phyloP scores from a whole-genome alignment of 768 basidiomycete species.

The Hortiboletus campestris region DNA sequence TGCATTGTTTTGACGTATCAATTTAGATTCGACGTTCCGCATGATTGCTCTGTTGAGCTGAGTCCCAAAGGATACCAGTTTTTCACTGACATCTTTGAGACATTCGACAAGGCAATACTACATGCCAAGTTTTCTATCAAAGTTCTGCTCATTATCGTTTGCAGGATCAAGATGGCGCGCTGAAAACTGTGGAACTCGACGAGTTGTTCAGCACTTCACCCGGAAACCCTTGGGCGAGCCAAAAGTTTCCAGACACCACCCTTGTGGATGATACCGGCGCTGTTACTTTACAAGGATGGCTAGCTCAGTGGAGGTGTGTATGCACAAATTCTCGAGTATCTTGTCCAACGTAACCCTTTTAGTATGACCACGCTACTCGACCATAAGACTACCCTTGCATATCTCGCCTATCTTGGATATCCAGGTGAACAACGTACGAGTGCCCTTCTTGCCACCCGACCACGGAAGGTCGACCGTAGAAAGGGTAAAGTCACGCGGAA shows the following conservation, averaged over 20 bases:
- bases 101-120: constrained; percentile 77
- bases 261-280: constrained; percentile 83
- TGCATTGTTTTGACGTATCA: constrained; percentile 12
- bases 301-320: constrained; percentile 94
- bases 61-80: constrained; percentile 95
- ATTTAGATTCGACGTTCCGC: constrained; percentile 84
- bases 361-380: constrained; percentile 99
- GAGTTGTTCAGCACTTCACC: constrained; percentile 93
- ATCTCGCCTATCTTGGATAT: constrained; percentile 94
- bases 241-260: constrained; percentile 89
- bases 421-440: constrained; percentile 74
- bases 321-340: constrained; percentile 1
- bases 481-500: constrained; percentile 88
- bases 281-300: constrained; percentile 96
- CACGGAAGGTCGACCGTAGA: constrained; percentile 80
- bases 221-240: constrained; percentile 93
- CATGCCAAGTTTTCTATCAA: background rate
- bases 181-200: constrained; percentile 79
- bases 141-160: constrained; percentile 3
- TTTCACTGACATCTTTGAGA: constrained; percentile 94
- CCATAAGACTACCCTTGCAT: constrained; percentile 86
- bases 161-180: constrained; percentile 92
- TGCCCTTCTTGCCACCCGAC: constrained; percentile 81
- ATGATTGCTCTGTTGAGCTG: constrained; percentile 93
- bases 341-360: background rate